Conservation (phyloP, 225 moss, liverwort and hornwort genomes). For the Pleurozium schreberi region DNA sequence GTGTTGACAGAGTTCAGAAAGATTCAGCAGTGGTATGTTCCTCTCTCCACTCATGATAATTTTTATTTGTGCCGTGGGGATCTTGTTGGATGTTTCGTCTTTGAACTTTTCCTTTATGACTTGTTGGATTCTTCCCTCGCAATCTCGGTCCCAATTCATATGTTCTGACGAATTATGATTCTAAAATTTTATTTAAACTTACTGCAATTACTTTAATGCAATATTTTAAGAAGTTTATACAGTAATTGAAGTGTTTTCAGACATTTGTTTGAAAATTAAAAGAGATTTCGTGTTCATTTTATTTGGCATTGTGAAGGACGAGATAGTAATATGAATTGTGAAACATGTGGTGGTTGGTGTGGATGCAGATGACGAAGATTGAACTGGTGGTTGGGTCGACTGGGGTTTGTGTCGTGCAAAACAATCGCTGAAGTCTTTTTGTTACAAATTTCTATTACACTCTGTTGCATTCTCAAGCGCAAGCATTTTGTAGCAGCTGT, state of each 20-base stretch:
- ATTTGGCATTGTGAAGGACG: neutral
- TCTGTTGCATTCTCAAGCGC: constrained; percentile 10
- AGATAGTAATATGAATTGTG: neutral
- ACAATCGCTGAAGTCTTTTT: neutral
- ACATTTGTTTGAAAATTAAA: neutral
- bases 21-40: constrained; percentile 71
- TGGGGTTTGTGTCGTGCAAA: neutral
- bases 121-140: neutral
- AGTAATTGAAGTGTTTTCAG: too few relatives aligned
- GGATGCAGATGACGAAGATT: neutral
- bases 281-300: neutral
- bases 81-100: neutral
- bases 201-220: too few relatives aligned
- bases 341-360: neutral
- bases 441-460: neutral
- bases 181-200: neutral
- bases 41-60: neutral
- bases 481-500: constrained; percentile 30
- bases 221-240: neutral
- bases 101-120: neutral
- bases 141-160: neutral
- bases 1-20: constrained; percentile 91
- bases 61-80: neutral
- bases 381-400: neutral
- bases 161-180: neutral